A percentile compares a stretch with the other conserved stretches of the same genome.
These are phyloP conservation scores for Fusarium virguliforme DNA, from an alignment of 2,329 filamentous ascomycete species.

Conservation along the genomic window DNA sequence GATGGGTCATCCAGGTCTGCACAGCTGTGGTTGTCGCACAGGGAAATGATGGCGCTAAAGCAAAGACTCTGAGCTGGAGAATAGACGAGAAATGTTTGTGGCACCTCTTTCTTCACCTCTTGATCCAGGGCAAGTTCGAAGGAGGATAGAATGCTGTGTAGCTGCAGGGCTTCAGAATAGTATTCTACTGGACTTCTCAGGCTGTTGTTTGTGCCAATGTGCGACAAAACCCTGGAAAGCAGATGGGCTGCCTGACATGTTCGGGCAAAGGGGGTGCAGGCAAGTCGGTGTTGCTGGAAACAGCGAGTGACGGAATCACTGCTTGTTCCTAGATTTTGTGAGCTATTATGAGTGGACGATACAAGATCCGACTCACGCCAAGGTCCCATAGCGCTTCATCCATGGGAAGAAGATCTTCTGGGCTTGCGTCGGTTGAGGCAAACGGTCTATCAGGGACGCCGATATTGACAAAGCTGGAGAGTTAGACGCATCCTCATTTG, in stretches of 20 bases:
- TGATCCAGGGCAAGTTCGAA: conserved; percentile 17
- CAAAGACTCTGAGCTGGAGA: conserved; percentile 18
- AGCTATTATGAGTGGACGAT: no score
- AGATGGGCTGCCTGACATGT: conserved; percentile 25
- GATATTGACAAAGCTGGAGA: conserved; percentile 18
- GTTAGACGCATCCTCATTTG: background rate
- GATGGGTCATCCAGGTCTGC: conserved; percentile 22
- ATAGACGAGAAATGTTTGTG: background rate
- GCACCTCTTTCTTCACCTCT: background rate
- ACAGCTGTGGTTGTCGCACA: conserved; percentile 24
- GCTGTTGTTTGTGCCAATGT: background rate
- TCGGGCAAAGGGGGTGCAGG: conserved; percentile 21
- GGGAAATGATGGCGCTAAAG: conserved; percentile 19
- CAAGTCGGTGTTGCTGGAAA: conserved; percentile 19
- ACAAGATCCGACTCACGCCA: conserved; percentile 9
- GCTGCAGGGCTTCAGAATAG: conserved; percentile 17
- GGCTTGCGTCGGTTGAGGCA: conserved; percentile 17
- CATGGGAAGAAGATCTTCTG: conserved; percentile 30
- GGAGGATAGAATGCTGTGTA: conserved; percentile 19
- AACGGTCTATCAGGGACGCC: conserved; percentile 21
- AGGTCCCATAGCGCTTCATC: conserved; percentile 21
- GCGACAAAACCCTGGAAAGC: conserved; percentile 20
- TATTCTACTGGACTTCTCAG: background rate
- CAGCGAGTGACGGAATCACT: conserved; percentile 20
- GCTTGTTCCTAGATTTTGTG: conserved; percentile 16